Base-by-base conservation (phyloP, 31 red algal genomes). In the Asparagopsis taxiformis region DNA sequence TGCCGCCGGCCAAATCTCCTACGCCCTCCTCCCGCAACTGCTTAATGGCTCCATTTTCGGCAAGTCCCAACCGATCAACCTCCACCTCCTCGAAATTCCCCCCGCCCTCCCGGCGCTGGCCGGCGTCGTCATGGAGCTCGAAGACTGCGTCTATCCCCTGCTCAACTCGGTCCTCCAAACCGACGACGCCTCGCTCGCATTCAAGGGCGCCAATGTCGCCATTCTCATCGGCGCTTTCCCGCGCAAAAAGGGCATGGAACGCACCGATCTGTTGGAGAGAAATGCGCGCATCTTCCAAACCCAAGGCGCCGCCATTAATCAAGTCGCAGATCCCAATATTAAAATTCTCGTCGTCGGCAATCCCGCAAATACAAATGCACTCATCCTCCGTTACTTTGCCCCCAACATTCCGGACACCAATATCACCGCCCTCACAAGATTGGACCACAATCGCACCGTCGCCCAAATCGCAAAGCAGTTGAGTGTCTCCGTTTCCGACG, bases 361-460 rank as follows among this genome's bases (percentile, higher is more conserved):
- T 55, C 96, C 96, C 34, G 82, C 91, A n/a, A 99, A 99, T 68
- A 99, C 96, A 32, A 99, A 99, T 55, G 91, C 91, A 15, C 55
- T 79, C 25, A 82, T 94, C 29, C 25, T 74, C 56, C 55, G 37
- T 17, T 39, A 55, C 26, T 74, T 66, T 35, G 85, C 85, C 17
- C 85, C 85, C 1, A 23, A 70, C 59, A 67, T 89, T 15, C 35
- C 61, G 41, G 80, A 81, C 17, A 32, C 57, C 13, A 91, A 99
- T 55, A 94, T 99, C 67, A 85, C 80, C 39, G 96, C 96, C 31
- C 50, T 99, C 4, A 94, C 96, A 16, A 65, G 96, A 15, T 76
- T 99, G 56, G 96, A 99, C 76, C 96, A 99, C 55, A 99, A 99
- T 80, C 87, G 96, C 9, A 55, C 82, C 38, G 31, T 71, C 36